These are phyloP conservation scores for Quercus tomentella DNA, from an alignment of 331 rosid genomes.

Conservation along the genomic window DNA sequence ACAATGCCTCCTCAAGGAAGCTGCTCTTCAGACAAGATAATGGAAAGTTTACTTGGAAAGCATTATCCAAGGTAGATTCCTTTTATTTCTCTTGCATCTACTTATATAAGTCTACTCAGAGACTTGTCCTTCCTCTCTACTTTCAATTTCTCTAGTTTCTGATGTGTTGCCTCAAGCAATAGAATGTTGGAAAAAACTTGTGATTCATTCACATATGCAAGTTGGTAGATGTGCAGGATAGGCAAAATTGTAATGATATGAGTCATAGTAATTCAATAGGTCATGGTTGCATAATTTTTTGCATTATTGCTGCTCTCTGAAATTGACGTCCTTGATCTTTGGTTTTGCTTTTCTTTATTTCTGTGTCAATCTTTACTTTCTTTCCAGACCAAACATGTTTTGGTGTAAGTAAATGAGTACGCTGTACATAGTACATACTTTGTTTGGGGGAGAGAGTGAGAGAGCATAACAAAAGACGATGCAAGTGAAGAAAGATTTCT, in stretches of 20 bases:
- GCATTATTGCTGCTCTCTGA: neutral
- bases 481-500: too few species aligned
- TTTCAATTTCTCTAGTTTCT: neutral
- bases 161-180: neutral
- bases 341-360: neutral
- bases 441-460: too few species aligned
- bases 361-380: neutral
- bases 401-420: too few species aligned
- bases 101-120: neutral
- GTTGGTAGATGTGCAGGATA: neutral
- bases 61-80: conserved; percentile 72
- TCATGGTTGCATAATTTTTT: neutral
- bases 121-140: neutral
- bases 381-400: too few species aligned
- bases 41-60: conserved; percentile 82
- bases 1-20: conserved; percentile 64
- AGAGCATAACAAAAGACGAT: too few species aligned
- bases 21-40: conserved; percentile 78
- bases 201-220: neutral
- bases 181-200: neutral
- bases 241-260: neutral
- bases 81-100: conserved; percentile 10
- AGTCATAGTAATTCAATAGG: neutral
- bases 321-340: neutral
- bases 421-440: too few species aligned